A percentile compares a stretch with the other conserved stretches of the same genome.
These are phyloP conservation scores for Arxiozyma telluris DNA, from an alignment of 1,139 yeast genomes.

Conservation along the genomic window DNA sequence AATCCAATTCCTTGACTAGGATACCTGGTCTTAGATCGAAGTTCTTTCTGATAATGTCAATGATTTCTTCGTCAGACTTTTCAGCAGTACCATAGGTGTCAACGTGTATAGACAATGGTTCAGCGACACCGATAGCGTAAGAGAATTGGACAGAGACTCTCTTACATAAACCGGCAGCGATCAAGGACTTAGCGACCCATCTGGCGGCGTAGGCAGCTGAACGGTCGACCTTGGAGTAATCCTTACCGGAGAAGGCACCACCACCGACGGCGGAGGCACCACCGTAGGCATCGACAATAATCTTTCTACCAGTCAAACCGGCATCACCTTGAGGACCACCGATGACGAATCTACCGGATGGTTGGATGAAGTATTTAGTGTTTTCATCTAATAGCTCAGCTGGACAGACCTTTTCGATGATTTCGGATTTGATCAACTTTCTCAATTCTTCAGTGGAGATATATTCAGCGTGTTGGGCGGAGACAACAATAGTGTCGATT, in stretches of 20 bases:
- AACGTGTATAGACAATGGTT: conserved; percentile 94
- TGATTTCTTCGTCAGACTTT: conserved; percentile 81
- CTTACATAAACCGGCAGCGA: conserved; percentile 88
- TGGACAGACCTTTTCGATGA: conserved; percentile 89
- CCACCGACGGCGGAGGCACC: conserved; percentile 99
- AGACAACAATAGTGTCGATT: conserved; percentile 95
- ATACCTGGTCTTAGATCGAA: conserved; percentile 99
- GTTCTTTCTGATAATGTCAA: conserved; percentile 82
- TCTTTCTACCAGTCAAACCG: conserved; percentile 99
- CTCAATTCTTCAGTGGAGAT: conserved; percentile 90
- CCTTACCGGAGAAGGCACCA: conserved; percentile 99
- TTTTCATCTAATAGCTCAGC: conserved; percentile 83
- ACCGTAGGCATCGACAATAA: conserved; percentile 99
- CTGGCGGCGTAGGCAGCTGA: conserved; percentile 99
- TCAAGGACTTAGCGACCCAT: conserved; percentile 99
- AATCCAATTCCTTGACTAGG: conserved; percentile 88
- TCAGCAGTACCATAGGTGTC: conserved; percentile 97
- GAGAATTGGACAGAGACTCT: conserved; percentile 98
- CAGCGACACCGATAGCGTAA: conserved; percentile 99
- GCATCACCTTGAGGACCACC: conserved; percentile 99
- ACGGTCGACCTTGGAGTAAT: conserved; percentile 99
- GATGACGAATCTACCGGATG: conserved; percentile 98
- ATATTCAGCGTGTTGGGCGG: conserved; percentile 96
- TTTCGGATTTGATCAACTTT: conserved; percentile 62
- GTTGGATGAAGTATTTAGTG: conserved; percentile 97